Evolutionary conservation across 768 basidiomycete species (phyloP).

Genomic region (Boletellus sp.): DNA sequence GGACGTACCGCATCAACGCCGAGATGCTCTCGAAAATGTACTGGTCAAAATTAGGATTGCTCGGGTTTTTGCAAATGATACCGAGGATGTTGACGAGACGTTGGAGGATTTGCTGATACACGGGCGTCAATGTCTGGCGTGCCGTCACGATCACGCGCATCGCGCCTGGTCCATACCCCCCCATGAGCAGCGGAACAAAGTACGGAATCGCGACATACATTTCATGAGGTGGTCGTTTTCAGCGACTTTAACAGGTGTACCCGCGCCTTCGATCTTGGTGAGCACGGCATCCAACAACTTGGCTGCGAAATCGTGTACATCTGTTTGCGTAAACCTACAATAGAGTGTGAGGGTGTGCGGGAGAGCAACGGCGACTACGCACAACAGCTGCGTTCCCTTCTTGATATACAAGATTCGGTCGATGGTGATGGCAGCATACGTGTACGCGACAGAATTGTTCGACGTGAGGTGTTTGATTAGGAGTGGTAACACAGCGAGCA

Average conservation of each 20-base stretch:
- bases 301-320: constrained; percentile 80
- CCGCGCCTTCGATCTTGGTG: constrained; percentile 71
- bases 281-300: constrained; percentile 70
- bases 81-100: constrained; percentile 83
- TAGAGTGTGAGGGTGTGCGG: background rate
- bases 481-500: constrained; percentile 85
- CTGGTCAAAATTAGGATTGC: constrained; percentile 97
- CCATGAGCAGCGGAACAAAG: constrained; percentile 2
- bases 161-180: constrained; percentile 51
- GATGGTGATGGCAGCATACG: constrained; percentile 97
- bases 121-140: constrained; percentile 68
- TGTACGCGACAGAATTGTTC: constrained; percentile 87
- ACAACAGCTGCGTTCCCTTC: constrained; percentile 72
- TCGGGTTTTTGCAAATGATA: constrained; percentile 90
- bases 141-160: constrained; percentile 94
- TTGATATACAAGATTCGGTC: constrained; percentile 93
- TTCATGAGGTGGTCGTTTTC: constrained; percentile 99
- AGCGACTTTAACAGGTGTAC: constrained; percentile 86
- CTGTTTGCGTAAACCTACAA: constrained; percentile 78
- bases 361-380: constrained; percentile 26
- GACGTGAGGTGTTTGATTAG: constrained; percentile 80
- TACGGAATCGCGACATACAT: constrained; percentile 48
- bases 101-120: constrained; percentile 58
- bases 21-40: constrained; percentile 96
- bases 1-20: constrained; percentile 75